These are phyloP conservation scores for Dacryopinax spathularia DNA, from an alignment of 768 basidiomycete genomes.

Conservation along the genomic window DNA sequence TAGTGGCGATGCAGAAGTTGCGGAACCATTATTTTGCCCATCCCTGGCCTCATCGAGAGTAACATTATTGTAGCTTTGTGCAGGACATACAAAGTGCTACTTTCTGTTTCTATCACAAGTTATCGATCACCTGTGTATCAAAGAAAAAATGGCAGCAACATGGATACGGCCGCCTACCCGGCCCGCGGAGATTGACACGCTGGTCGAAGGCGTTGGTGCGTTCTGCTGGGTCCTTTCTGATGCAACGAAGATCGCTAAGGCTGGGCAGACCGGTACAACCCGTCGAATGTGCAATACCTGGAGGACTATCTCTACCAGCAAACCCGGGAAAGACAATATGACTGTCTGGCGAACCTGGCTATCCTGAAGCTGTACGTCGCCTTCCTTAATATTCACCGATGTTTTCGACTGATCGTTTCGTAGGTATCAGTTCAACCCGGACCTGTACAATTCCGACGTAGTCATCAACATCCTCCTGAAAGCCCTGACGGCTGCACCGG, in stretches of 20 bases:
- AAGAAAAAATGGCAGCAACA: constrained; percentile 25
- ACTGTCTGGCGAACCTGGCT: constrained; percentile 87
- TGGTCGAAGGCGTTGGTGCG: constrained; percentile 82
- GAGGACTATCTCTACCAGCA: constrained; percentile 97
- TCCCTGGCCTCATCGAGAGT: not conserved
- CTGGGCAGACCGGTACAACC: constrained; percentile 82
- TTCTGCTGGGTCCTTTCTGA: constrained; percentile 4
- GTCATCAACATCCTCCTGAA: constrained; percentile 91
- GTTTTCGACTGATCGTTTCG: not conserved
- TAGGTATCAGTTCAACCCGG: constrained; percentile 93
- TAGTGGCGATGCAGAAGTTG: not conserved
- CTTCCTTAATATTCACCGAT: not conserved
- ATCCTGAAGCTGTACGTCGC: constrained; percentile 74
- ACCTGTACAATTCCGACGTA: constrained; percentile 83
- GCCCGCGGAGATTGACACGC: constrained; percentile 75
- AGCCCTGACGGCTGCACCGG: constrained; percentile 67
- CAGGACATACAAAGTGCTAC: too few relatives aligned
- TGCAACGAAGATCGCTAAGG: not conserved
- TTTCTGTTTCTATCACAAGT: too few relatives aligned
- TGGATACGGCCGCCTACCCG: constrained; percentile 68
- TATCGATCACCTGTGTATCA: not conserved
- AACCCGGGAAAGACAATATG: constrained; percentile 79
- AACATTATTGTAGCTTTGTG: too few relatives aligned
- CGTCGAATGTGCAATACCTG: constrained; percentile 78
- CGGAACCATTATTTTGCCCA: constrained; percentile 3